Evolutionary conservation across 208 protist species (phyloP).

Genomic region (Crithidia fasciculata): DNA sequence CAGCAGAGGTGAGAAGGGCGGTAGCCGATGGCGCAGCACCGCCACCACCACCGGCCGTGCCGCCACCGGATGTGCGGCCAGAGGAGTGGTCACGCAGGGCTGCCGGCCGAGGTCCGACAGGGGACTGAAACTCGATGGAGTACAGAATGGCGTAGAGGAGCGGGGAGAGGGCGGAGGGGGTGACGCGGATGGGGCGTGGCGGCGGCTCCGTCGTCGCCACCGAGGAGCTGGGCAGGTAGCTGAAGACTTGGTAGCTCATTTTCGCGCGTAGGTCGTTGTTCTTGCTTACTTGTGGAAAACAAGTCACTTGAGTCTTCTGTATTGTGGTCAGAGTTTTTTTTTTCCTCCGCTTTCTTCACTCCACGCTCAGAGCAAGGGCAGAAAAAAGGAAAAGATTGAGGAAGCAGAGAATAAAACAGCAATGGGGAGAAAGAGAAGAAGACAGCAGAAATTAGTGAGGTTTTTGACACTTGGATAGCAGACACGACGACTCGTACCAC

Average conservation of each 20-base stretch:
- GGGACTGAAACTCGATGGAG: conserved; percentile 77
- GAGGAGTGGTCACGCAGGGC: conserved; percentile 21
- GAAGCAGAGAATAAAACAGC: too few relatives aligned
- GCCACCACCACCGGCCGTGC: neutral
- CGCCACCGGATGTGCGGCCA: neutral
- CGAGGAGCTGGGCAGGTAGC: conserved; percentile 26
- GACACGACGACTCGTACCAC: too few relatives aligned
- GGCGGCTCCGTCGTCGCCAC: conserved; percentile 10
- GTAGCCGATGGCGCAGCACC: conserved; percentile 8
- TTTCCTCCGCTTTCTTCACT: neutral
- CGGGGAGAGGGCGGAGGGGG: conserved; percentile 59
- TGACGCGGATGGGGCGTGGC: conserved; percentile 58
- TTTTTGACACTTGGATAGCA: too few relatives aligned
- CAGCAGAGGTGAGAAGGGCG: conserved; percentile 30
- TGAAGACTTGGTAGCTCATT: conserved; percentile 54
- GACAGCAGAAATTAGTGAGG: too few relatives aligned
- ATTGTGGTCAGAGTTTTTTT: neutral
- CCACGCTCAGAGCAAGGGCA: too few relatives aligned
- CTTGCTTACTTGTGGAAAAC: neutral
- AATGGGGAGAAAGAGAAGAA: too few relatives aligned
- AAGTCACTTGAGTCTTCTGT: neutral
- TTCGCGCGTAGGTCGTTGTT: neutral
- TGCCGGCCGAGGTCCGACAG: conserved; percentile 36
- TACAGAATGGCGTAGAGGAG: conserved; percentile 75
- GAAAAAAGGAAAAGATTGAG: too few relatives aligned